phyloP scores from a whole-genome alignment of 2,329 filamentous ascomycete species.

The Dothidotthia symphoricarpi region DNA sequence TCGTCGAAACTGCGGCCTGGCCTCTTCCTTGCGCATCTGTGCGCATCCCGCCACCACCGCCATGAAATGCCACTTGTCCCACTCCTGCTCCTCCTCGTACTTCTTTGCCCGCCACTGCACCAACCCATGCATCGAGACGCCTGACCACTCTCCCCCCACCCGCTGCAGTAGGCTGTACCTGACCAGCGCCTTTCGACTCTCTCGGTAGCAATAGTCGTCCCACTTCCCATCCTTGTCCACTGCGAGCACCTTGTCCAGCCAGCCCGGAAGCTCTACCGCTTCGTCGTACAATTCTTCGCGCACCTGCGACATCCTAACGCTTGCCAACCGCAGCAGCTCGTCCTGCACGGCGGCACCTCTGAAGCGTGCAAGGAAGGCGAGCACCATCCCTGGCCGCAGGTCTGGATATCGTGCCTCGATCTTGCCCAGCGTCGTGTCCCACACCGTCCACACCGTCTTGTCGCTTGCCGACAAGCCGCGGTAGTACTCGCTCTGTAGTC shows the following conservation, averaged over 20 bases:
- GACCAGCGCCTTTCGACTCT: no score
- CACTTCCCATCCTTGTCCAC: no score
- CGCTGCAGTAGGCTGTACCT: constrained; percentile 5
- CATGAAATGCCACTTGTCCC: constrained; percentile 4
- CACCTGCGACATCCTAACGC: no score
- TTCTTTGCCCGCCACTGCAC: constrained; percentile 5
- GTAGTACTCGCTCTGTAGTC: constrained; percentile 6
- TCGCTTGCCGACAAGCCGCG: constrained; percentile 6
- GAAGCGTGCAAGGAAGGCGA: constrained; percentile 9
- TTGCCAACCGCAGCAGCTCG: no score
- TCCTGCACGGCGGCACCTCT: no score
- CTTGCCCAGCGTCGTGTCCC: constrained; percentile 10
- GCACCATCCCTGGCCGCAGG: constrained; percentile 4
- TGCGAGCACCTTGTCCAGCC: no score
- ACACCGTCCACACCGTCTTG: constrained; percentile 12
- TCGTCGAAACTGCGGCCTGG: no score
- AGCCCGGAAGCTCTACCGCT: no score
- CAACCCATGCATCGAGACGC: constrained; percentile 5
- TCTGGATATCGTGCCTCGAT: constrained; percentile 4
- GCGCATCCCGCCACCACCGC: constrained; percentile 1
- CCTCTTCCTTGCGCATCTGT: constrained; percentile 1
- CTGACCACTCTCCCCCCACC: constrained; percentile 1
- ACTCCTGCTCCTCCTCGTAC: constrained; percentile 1
- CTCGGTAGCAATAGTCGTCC: no score
- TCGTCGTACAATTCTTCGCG: no score